A percentile compares a stretch with the other conserved stretches of the same genome.
phyloP scores from a whole-genome alignment of 441 rosid genomes.

The Gossypium gossypioides region DNA sequence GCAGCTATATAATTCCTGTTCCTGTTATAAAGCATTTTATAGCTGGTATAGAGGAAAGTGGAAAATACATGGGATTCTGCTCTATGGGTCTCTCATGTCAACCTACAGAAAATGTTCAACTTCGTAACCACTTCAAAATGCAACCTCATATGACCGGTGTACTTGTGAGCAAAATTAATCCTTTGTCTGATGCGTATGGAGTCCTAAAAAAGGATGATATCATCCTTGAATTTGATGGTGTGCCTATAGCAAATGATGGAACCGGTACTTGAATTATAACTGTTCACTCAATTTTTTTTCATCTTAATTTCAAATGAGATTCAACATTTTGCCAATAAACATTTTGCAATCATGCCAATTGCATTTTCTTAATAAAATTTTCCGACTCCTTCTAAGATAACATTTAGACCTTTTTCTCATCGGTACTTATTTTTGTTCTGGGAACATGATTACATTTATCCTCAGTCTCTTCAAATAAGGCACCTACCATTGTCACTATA shows the following conservation, averaged over 20 bases:
- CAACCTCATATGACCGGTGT: conserved; percentile 62
- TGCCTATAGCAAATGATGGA: conserved; percentile 80
- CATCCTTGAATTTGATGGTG: conserved; percentile 65
- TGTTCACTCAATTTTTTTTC: background rate
- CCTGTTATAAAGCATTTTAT: conserved; percentile 74
- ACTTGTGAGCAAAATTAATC: conserved; percentile 72
- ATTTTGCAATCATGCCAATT: background rate
- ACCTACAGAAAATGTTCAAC: conserved; percentile 67
- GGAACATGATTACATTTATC: background rate
- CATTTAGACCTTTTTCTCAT: background rate
- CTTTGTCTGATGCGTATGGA: conserved; percentile 47
- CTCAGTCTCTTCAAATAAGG: background rate
- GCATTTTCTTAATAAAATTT: background rate
- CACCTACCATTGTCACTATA: background rate
- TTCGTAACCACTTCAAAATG: conserved; percentile 56
- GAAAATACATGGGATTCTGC: conserved; percentile 68
- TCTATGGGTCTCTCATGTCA: conserved; percentile 75
- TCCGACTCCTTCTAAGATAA: background rate
- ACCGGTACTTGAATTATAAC: conserved; percentile 39
- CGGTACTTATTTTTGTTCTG: background rate
- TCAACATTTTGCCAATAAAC: background rate
- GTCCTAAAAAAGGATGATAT: conserved; percentile 66
- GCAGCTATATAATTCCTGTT: conserved; percentile 79
- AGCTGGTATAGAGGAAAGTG: conserved; percentile 56
- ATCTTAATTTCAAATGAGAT: background rate